These are phyloP conservation scores for Leccinum obscurum DNA, from an alignment of 768 basidiomycete genomes.

Conservation along the genomic window DNA sequence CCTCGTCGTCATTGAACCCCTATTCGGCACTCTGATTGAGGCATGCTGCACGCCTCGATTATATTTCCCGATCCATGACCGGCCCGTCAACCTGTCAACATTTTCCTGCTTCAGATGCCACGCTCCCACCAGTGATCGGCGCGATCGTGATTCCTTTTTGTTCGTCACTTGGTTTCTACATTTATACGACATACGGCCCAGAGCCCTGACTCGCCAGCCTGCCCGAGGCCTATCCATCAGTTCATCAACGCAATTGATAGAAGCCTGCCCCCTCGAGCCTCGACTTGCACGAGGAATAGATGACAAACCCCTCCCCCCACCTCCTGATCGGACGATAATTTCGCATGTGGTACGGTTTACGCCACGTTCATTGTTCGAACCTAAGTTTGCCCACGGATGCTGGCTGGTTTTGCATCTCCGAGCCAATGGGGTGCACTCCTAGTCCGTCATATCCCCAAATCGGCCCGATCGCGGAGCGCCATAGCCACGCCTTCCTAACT, in stretches of 20 bases:
- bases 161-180: slow-evolving; percentile 5
- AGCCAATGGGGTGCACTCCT: neutral
- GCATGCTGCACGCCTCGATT: neutral
- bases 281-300: neutral
- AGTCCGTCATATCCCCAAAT: neutral
- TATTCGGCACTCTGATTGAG: neutral
- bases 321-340: neutral
- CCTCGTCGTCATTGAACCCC: neutral
- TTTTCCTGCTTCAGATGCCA: neutral
- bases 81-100: neutral
- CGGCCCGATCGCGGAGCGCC: neutral
- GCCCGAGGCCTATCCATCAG: slow-evolving; percentile 1
- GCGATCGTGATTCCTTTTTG: neutral
- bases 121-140: neutral
- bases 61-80: neutral
- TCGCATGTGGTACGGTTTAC: neutral
- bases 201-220: slow-evolving; percentile 9
- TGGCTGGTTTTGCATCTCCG: slow-evolving; percentile 4
- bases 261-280: slow-evolving; percentile 2
- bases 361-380: slow-evolving; percentile 6
- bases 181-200: slow-evolving; percentile 7
- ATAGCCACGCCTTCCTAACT: neutral
- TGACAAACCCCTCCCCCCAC: slow-evolving; percentile 1
- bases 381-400: slow-evolving; percentile 8
- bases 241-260: slow-evolving; percentile 12